Percentiles rank a stretch among this genome's conserved stretches.
phyloP scores from a whole-genome alignment of 306 rosid genomes.

The Prunus armeniaca region DNA sequence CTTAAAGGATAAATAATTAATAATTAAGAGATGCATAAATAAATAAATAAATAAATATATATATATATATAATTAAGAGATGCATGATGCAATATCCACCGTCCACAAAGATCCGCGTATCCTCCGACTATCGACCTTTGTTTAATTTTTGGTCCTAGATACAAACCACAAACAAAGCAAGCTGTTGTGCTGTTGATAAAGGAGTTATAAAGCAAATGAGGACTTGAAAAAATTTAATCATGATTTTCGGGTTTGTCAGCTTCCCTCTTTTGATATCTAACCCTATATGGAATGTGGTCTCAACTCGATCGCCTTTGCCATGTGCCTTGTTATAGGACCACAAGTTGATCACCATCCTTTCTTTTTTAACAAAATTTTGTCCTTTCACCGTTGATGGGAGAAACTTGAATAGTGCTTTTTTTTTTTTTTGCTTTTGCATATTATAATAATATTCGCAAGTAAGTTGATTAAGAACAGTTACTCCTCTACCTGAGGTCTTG shows the following conservation, averaged over 20 bases:
- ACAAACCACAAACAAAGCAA: neutral
- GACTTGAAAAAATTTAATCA: too few relatives aligned
- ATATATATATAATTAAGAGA: neutral
- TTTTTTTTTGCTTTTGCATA: too few relatives aligned
- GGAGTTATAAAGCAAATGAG: neutral
- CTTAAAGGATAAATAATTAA: too few relatives aligned
- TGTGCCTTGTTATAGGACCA: neutral
- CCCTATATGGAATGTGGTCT: neutral
- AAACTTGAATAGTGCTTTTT: too few relatives aligned
- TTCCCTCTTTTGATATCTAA: neutral
- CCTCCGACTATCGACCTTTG: slow-evolving; percentile 41
- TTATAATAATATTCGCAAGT: too few relatives aligned
- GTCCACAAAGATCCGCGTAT: slow-evolving; percentile 56
- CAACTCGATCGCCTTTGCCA: neutral
- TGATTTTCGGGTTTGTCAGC: neutral
- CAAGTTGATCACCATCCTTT: neutral
- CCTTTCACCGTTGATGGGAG: too few relatives aligned
- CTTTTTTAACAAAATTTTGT: neutral
- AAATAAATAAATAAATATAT: too few relatives aligned
- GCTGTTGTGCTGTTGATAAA: neutral
- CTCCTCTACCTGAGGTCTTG: accelerated
- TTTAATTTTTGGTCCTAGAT: too few relatives aligned
- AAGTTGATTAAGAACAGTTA: too few relatives aligned
- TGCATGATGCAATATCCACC: slow-evolving; percentile 35
- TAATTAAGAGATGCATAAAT: neutral